Conservation (phyloP, 176 grass and related monocot genomes). For the Raddia guianensis region DNA sequence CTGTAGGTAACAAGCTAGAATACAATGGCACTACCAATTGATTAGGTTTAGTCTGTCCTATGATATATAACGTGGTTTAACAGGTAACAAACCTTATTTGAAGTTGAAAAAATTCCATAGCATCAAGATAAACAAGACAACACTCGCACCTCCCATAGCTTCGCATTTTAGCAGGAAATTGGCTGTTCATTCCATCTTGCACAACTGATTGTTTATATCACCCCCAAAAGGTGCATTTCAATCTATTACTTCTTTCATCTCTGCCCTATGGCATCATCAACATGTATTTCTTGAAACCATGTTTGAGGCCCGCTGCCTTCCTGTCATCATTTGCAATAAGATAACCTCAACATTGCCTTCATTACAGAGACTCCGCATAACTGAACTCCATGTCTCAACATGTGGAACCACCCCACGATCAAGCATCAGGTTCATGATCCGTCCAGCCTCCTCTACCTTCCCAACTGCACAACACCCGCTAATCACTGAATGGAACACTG, state of each 20-base stretch:
- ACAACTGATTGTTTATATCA: constrained; percentile 7
- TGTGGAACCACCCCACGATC: constrained; percentile 56
- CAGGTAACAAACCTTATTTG: constrained; percentile 10
- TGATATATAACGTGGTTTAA: constrained; percentile 1
- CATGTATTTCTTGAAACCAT: constrained; percentile 18
- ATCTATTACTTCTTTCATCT: background rate
- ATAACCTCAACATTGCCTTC: constrained; percentile 30
- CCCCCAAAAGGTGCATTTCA: background rate
- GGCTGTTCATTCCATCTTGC: background rate
- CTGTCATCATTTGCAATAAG: constrained; percentile 44
- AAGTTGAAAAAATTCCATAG: background rate
- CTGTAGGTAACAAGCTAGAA: background rate
- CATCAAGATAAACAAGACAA: background rate
- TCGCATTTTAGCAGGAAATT: background rate
- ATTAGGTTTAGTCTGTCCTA: background rate
- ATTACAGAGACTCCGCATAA: constrained; percentile 50
- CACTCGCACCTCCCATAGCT: background rate
- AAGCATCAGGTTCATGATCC: constrained; percentile 58
- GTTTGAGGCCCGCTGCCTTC: constrained; percentile 5
- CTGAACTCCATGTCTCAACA: constrained; percentile 69
- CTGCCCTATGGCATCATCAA: background rate
- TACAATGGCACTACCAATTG: background rate
- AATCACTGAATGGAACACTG: constrained; percentile 70
- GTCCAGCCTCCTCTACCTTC: constrained; percentile 55
- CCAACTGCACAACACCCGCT: constrained; percentile 75